Evolutionary conservation across 1,139 yeast species (phyloP).

Genomic region (Protomyces inouyei): DNA sequence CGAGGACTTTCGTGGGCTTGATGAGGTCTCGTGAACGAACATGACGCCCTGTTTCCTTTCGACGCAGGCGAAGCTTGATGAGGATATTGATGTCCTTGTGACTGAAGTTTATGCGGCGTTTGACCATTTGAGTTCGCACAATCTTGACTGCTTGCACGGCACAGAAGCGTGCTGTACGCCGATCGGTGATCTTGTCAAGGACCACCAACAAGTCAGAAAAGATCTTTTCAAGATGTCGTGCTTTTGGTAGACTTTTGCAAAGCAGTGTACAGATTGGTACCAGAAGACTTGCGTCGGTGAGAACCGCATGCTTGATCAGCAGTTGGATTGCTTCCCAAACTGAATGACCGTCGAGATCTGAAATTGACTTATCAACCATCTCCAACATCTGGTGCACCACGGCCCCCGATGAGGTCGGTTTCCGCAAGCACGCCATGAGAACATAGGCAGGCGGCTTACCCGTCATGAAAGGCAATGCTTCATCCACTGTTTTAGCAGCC

Average conservation of each 20-base stretch:
- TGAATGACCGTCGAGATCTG: slow-evolving; percentile 5
- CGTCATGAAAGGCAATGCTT: background rate
- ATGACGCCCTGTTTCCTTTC: background rate
- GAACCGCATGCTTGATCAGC: background rate
- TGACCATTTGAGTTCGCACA: background rate
- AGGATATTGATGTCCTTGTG: background rate
- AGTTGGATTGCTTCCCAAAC: background rate
- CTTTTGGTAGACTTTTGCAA: background rate
- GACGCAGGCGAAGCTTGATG: background rate
- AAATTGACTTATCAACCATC: background rate
- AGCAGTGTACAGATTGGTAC: background rate
- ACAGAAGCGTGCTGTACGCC: background rate
- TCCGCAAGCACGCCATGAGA: slow-evolving; percentile 1
- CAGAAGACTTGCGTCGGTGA: background rate
- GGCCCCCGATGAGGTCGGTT: background rate
- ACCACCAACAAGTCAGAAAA: background rate
- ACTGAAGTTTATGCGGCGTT: background rate
- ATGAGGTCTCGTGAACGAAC: background rate
- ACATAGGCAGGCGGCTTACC: background rate
- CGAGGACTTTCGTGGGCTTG: background rate
- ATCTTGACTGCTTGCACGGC: background rate
- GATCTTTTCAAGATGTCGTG: background rate
- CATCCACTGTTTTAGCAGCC: background rate
- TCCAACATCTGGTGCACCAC: background rate
- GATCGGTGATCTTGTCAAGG: background rate